Conservation (phyloP, 768 basidiomycete species). For the Lentinula raphanica region DNA sequence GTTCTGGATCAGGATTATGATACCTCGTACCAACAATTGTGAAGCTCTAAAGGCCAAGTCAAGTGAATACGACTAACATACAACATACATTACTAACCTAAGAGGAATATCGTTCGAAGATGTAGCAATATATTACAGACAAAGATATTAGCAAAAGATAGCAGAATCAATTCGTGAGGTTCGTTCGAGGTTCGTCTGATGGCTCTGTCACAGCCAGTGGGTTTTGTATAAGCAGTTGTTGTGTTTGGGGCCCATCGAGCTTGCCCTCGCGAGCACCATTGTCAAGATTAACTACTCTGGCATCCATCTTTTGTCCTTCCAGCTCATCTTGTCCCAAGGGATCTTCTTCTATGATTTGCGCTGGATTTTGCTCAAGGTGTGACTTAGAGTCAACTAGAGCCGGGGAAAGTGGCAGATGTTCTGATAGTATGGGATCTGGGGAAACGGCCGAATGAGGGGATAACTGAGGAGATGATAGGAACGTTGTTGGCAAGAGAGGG, state of each 20-base stretch:
- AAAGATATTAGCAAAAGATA: neutral
- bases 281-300: neutral
- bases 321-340: neutral
- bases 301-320: neutral
- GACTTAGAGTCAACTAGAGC: neutral
- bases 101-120: too few species aligned
- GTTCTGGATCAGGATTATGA: too few species aligned
- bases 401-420: neutral
- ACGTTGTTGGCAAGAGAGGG: constrained; percentile 33
- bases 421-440: neutral
- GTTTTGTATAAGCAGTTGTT: too few species aligned
- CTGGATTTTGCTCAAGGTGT: neutral
- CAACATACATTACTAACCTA: too few species aligned
- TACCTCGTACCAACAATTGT: too few species aligned
- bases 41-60: too few species aligned
- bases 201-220: too few species aligned
- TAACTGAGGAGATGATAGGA: neutral
- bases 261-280: neutral
- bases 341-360: neutral
- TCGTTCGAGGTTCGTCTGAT: neutral
- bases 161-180: neutral
- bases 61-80: too few species aligned
- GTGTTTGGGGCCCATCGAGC: too few species aligned
- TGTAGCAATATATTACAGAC: too few species aligned
- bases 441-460: neutral